Evolutionary conservation across 371 early-diverging fungal species (phyloP).

Genomic region (Nematocida parisii): DNA sequence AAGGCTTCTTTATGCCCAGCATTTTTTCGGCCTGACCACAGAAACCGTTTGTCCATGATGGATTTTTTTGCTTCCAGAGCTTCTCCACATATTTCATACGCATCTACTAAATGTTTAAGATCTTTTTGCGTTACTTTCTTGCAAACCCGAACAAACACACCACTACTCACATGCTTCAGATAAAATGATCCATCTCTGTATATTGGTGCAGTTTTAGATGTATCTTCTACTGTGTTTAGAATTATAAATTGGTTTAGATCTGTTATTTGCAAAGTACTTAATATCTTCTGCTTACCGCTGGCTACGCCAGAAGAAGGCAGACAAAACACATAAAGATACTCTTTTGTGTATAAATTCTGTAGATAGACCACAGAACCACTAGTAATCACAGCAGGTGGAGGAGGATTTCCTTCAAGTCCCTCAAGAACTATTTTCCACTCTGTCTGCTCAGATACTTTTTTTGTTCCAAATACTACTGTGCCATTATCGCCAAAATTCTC

Average conservation of each 20-base stretch:
- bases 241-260: conserved; percentile 18
- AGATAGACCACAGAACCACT: conserved; percentile 41
- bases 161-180: conserved; percentile 42
- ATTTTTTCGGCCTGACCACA: conserved; percentile 18
- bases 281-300: conserved; percentile 44
- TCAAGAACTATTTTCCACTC: conserved; percentile 32
- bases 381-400: not conserved
- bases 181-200: not conserved
- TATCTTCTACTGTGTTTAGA: conserved; percentile 10
- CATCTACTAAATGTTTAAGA: not conserved
- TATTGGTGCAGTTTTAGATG: not conserved
- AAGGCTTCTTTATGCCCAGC: not conserved
- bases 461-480: conserved; percentile 6
- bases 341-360: conserved; percentile 9
- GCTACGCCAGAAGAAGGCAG: conserved; percentile 36
- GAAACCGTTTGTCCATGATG: not conserved
- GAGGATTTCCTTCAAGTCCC: conserved; percentile 34
- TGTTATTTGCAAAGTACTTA: not conserved
- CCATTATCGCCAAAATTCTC: conserved; percentile 2
- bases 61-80: conserved; percentile 7
- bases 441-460: not conserved
- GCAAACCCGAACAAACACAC: conserved; percentile 36
- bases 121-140: conserved; percentile 5
- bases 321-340: not conserved
- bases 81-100: conserved; percentile 47